Percentiles rank a stretch among this genome's conserved stretches.
phyloP scores from a whole-genome alignment of 768 basidiomycete genomes.

The Hygrophoropsis aurantiaca region DNA sequence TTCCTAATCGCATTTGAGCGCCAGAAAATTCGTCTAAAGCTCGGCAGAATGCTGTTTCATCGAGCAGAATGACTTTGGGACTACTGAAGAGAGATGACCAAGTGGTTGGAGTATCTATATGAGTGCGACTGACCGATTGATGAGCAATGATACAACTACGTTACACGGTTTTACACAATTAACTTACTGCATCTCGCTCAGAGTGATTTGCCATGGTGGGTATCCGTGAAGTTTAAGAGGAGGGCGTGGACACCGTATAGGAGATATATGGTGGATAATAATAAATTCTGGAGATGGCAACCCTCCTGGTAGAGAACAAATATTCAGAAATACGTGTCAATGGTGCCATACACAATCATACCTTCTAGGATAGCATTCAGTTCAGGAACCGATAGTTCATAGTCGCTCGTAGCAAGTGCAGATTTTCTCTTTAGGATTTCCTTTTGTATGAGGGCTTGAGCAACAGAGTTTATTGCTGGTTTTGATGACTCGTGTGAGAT shows the following conservation, averaged over 20 bases:
- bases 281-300: conserved; percentile 74
- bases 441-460: conserved; percentile 43
- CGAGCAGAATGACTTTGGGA: conserved; percentile 33
- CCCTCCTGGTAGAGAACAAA: conserved; percentile 46
- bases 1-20: conserved; percentile 80
- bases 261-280: conserved; percentile 63
- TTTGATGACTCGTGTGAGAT: conserved; percentile 63
- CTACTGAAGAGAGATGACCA: conserved; percentile 3
- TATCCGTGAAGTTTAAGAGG: conserved; percentile 73
- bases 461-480: conserved; percentile 57
- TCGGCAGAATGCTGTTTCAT: conserved; percentile 59
- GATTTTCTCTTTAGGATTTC: conserved; percentile 1
- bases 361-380: conserved; percentile 61
- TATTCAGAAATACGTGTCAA: conserved; percentile 7
- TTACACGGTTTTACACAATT: not conserved
- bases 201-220: conserved; percentile 83
- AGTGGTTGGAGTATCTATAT: conserved; percentile 11
- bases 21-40: conserved; percentile 73
- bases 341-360: conserved; percentile 24
- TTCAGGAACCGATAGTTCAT: conserved; percentile 41
- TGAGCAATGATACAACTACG: conserved; percentile 3
- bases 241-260: conserved; percentile 31
- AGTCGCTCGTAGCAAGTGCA: conserved; percentile 10
- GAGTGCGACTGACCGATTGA: conserved; percentile 17
- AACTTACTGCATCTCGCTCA: conserved; percentile 79